Evolutionary conservation across 257 asterid genomes (phyloP).

Genomic region (Sherardia arvensis): DNA sequence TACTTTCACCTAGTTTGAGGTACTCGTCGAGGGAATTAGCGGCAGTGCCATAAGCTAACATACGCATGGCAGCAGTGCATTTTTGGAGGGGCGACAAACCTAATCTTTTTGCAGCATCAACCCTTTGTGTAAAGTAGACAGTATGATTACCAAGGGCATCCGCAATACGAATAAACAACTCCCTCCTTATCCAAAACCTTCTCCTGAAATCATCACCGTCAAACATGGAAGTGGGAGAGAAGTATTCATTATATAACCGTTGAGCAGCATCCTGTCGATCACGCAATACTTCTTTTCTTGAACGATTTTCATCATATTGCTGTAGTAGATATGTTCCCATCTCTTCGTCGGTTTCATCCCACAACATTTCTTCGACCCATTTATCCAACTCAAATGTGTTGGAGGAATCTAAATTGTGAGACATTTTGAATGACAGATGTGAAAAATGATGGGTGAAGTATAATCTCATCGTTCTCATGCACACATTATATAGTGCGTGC

Average conservation of each 20-base stretch:
- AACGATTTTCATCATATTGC: background rate
- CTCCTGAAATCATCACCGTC: background rate
- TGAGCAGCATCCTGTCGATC: background rate
- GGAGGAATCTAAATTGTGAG: background rate
- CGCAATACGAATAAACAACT: background rate
- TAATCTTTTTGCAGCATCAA: background rate
- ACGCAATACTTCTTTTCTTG: background rate
- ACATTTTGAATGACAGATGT: too few relatives aligned
- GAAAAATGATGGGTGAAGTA: too few relatives aligned
- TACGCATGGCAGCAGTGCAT: background rate
- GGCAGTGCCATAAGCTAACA: background rate
- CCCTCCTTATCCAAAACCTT: background rate
- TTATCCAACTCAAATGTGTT: background rate
- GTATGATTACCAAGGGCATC: background rate
- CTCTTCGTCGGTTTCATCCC: background rate
- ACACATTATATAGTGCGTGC: too few relatives aligned
- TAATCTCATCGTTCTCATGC: too few relatives aligned
- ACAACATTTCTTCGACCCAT: background rate
- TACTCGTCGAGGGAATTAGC: background rate
- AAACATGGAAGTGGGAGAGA: too few relatives aligned
- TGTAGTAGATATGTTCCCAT: background rate
- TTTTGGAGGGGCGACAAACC: too few relatives aligned
- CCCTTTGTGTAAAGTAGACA: background rate
- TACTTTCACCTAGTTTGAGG: background rate
- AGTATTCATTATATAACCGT: background rate